Evolutionary conservation across 495 filamentous ascomycete genomes (phyloP).

Genomic region (Penicillium coffeae): DNA sequence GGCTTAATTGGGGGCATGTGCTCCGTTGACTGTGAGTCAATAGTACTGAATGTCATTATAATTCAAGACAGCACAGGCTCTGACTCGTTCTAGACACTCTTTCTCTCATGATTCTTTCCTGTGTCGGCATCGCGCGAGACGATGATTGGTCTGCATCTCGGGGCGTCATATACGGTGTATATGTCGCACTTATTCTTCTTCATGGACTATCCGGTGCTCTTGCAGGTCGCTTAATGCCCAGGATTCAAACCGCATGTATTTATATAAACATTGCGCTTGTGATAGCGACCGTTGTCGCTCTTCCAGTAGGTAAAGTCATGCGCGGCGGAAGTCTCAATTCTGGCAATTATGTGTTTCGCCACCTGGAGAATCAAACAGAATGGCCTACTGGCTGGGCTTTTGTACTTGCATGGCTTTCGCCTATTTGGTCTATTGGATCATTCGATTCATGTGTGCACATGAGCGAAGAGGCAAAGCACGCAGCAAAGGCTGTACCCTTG

Average conservation of each 20-base stretch:
- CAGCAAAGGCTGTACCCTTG: slow-evolving; percentile 56
- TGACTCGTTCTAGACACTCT: slow-evolving; percentile 37
- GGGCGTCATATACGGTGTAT: slow-evolving; percentile 59
- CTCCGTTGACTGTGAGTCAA: slow-evolving; percentile 50
- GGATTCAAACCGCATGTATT: slow-evolving; percentile 61
- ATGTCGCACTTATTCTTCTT: slow-evolving; percentile 53
- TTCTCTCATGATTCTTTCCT: slow-evolving; percentile 48
- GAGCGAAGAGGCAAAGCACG: slow-evolving; percentile 61
- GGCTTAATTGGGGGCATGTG: slow-evolving; percentile 62
- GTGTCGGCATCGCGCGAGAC: slow-evolving; percentile 57
- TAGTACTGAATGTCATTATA: background rate
- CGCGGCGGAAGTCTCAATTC: slow-evolving; percentile 32
- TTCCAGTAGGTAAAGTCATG: slow-evolving; percentile 53
- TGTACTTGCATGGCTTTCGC: slow-evolving; percentile 61
- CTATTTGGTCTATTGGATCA: slow-evolving; percentile 63
- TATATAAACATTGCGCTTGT: slow-evolving; percentile 60
- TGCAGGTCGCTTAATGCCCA: slow-evolving; percentile 56
- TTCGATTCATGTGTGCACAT: slow-evolving; percentile 57
- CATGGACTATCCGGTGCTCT: slow-evolving; percentile 54
- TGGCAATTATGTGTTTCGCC: slow-evolving; percentile 33
- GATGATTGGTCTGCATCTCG: slow-evolving; percentile 58
- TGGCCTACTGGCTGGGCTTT: slow-evolving; percentile 62
- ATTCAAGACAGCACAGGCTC: background rate
- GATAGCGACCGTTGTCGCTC: slow-evolving; percentile 60
- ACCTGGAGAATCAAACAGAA: slow-evolving; percentile 51